Evolutionary conservation across 768 basidiomycete species (phyloP).

Genomic region (Boletus bicolor): DNA sequence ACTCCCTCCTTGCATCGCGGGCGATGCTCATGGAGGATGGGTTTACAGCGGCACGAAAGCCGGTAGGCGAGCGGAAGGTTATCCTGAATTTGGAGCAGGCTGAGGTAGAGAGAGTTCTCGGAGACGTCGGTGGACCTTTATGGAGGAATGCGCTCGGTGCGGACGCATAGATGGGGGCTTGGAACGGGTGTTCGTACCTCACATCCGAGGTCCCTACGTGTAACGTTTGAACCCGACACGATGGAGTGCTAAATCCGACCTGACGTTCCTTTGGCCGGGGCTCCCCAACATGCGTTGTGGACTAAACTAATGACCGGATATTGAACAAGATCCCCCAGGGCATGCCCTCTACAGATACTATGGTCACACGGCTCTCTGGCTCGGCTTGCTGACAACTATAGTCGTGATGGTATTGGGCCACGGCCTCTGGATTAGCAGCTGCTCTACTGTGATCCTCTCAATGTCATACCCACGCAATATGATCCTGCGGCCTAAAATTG

Average conservation of each 20-base stretch:
- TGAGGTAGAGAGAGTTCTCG: slow-evolving; percentile 82
- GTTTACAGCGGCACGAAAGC: slow-evolving; percentile 49
- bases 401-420: not conserved
- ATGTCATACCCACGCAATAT: not conserved
- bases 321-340: not conserved
- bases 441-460: not conserved
- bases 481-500: not conserved
- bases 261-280: not conserved
- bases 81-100: slow-evolving; percentile 79
- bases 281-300: not conserved
- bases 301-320: no score
- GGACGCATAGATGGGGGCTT: slow-evolving; percentile 5
- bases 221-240: not conserved
- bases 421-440: not conserved
- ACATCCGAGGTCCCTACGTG: not conserved
- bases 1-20: slow-evolving; percentile 72
- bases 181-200: not conserved
- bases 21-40: slow-evolving; percentile 75
- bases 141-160: slow-evolving; percentile 56
- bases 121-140: slow-evolving; percentile 67
- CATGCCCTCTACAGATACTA: not conserved
- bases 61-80: slow-evolving; percentile 63
- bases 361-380: not conserved
- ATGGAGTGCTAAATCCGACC: not conserved
- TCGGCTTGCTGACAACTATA: not conserved